These are phyloP conservation scores for Priceomyces medius DNA, from an alignment of 805 yeast species.

Conservation along the genomic window DNA sequence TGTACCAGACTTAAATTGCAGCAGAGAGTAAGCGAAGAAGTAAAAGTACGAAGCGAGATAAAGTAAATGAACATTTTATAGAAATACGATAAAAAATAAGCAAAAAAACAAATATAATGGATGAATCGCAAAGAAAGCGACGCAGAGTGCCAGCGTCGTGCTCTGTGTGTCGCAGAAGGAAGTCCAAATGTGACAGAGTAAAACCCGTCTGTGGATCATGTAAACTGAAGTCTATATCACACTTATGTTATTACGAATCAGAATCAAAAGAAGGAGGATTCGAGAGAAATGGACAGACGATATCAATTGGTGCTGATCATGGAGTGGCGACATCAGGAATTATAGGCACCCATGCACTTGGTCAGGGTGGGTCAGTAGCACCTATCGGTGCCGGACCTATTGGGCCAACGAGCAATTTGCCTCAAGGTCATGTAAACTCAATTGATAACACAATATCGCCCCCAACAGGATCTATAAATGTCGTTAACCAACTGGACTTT, in stretches of 20 bases:
- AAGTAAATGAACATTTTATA: too few relatives aligned
- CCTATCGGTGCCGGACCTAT: neutral
- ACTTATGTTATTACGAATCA: slow-evolving; percentile 38
- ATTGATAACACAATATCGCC: too few relatives aligned
- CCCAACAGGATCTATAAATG: too few relatives aligned
- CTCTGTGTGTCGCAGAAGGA: slow-evolving; percentile 44
- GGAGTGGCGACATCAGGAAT: neutral
- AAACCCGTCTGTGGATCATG: slow-evolving; percentile 46
- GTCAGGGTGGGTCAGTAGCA: neutral
- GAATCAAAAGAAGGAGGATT: slow-evolving; percentile 9
- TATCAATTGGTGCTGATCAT: neutral
- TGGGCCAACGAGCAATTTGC: too few relatives aligned
- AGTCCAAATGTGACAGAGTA: slow-evolving; percentile 42
- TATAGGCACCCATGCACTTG: neutral
- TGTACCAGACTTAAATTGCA: too few relatives aligned
- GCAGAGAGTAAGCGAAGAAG: too few relatives aligned
- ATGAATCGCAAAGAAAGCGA: slow-evolving; percentile 29
- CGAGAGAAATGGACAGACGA: neutral
- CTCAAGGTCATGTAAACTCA: too few relatives aligned
- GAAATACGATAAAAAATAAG: too few relatives aligned
- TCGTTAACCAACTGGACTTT: too few relatives aligned
- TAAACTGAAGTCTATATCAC: slow-evolving; percentile 42
- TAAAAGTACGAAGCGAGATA: too few relatives aligned
- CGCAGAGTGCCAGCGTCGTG: slow-evolving; percentile 44
- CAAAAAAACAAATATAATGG: too few relatives aligned